phyloP scores from a whole-genome alignment of 192 early-diverging fungal genomes.

The Coemansia sp. region DNA sequence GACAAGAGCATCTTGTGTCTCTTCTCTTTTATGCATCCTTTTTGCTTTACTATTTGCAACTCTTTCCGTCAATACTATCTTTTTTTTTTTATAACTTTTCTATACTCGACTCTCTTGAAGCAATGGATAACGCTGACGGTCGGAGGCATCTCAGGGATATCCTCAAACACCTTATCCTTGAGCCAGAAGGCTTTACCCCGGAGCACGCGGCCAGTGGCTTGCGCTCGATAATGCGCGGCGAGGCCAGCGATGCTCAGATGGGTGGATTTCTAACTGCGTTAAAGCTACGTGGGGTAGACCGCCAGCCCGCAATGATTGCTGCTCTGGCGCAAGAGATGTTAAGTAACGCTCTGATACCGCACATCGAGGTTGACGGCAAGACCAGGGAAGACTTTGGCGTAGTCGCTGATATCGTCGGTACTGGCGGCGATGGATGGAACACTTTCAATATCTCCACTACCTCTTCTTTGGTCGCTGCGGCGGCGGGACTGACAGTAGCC shows the following conservation, averaged over 20 bases:
- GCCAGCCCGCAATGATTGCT: slow-evolving; percentile 75
- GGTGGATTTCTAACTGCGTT: slow-evolving; percentile 81
- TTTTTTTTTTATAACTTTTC: background rate
- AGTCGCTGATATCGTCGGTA: slow-evolving; percentile 83
- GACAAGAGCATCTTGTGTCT: too few species aligned
- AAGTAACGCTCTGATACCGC: slow-evolving; percentile 63
- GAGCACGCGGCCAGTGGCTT: slow-evolving; percentile 61
- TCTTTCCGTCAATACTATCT: background rate
- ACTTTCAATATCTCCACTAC: slow-evolving; percentile 96
- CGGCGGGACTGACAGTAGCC: too few species aligned
- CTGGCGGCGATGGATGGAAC: too few species aligned
- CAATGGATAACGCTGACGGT: background rate
- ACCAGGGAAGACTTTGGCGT: slow-evolving; percentile 21
- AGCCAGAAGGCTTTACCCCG: slow-evolving; percentile 63
- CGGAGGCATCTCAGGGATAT: slow-evolving; percentile 42
- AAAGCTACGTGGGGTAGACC: slow-evolving; percentile 68
- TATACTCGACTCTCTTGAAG: background rate
- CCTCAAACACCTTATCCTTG: slow-evolving; percentile 65
- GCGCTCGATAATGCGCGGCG: too few species aligned
- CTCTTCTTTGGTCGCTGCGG: too few species aligned
- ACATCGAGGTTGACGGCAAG: too few species aligned
- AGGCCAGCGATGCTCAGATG: too few species aligned
- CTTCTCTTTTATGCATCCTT: background rate
- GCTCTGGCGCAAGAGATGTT: slow-evolving; percentile 77
- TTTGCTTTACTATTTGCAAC: background rate